Conservation (phyloP, 2,329 filamentous ascomycete genomes). For the Penicillium sp. region DNA sequence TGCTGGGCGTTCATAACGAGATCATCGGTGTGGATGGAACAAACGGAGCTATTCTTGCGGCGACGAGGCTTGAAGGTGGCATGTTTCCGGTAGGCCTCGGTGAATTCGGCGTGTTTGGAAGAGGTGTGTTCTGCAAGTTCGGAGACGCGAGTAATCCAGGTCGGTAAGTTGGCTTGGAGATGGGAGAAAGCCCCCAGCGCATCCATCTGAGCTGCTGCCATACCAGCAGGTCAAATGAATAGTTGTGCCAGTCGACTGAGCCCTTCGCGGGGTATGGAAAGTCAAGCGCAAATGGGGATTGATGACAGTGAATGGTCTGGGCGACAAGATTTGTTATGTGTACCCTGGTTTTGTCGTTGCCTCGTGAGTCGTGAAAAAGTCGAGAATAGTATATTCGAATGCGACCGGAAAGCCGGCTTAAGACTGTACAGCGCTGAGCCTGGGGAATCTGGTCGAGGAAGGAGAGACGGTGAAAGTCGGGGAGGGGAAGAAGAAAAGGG, state of each 20-base stretch:
- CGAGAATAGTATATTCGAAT: too few species aligned
- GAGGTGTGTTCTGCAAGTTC: conserved; percentile 39
- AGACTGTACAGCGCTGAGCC: too few species aligned
- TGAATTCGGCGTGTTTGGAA: conserved; percentile 40
- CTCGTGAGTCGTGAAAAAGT: conserved; percentile 12
- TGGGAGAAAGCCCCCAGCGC: conserved; percentile 43
- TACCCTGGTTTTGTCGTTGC: too few species aligned
- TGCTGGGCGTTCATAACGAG: conserved; percentile 18
- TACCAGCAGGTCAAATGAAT: conserved; percentile 1
- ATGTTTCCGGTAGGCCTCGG: conserved; percentile 39
- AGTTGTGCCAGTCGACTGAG: not conserved
- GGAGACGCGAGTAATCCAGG: conserved; percentile 42
- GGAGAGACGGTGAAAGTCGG: conserved; percentile 14
- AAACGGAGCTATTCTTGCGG: conserved; percentile 40
- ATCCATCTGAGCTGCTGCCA: conserved; percentile 30
- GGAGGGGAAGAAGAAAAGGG: conserved; percentile 11
- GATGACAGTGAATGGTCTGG: too few species aligned
- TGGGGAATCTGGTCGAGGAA: conserved; percentile 1
- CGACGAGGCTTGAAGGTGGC: conserved; percentile 28
- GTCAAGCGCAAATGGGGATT: too few species aligned
- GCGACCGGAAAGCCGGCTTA: too few species aligned
- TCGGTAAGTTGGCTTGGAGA: conserved; percentile 41
- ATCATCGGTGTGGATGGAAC: conserved; percentile 37
- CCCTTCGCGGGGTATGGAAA: not conserved
- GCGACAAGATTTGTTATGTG: too few species aligned